These are phyloP conservation scores for Triangularia setosa DNA, from an alignment of 2,329 filamentous ascomycete genomes.

Conservation along the genomic window DNA sequence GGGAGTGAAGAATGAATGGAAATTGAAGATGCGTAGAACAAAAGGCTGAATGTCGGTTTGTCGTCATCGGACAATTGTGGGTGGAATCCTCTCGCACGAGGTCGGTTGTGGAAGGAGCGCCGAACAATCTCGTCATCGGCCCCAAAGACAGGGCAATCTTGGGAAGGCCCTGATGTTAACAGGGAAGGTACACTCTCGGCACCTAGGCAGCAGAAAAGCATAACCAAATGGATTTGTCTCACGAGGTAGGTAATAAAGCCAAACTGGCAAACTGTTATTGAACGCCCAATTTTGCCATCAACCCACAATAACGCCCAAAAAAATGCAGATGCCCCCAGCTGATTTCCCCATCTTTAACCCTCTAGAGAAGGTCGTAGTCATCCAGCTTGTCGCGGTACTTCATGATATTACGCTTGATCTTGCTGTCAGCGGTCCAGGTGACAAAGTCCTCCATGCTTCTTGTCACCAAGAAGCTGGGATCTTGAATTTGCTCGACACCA, in stretches of 20 bases:
- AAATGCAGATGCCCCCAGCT: background rate
- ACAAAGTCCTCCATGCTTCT: constrained; percentile 93
- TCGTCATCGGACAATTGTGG: background rate
- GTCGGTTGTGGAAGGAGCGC: background rate
- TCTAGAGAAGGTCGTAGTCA: constrained; percentile 84
- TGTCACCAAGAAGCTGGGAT: constrained; percentile 85
- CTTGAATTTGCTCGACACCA: constrained; percentile 84
- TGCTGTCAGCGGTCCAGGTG: constrained; percentile 92
- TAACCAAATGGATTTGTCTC: background rate
- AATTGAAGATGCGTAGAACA: background rate
- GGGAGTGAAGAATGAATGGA: background rate
- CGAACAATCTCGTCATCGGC: background rate
- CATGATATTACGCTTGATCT: constrained; percentile 95
- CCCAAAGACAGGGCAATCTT: background rate
- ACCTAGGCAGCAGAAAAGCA: background rate
- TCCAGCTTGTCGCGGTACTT: constrained; percentile 93
- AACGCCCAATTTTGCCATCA: background rate
- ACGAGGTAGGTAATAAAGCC: background rate
- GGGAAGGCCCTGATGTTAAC: background rate
- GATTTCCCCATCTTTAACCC: background rate
- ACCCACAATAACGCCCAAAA: background rate
- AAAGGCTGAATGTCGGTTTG: background rate
- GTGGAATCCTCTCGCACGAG: background rate
- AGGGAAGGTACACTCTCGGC: background rate
- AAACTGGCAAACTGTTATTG: background rate